phyloP scores from a whole-genome alignment of 345 rosid genomes.

The Linum lewisii region DNA sequence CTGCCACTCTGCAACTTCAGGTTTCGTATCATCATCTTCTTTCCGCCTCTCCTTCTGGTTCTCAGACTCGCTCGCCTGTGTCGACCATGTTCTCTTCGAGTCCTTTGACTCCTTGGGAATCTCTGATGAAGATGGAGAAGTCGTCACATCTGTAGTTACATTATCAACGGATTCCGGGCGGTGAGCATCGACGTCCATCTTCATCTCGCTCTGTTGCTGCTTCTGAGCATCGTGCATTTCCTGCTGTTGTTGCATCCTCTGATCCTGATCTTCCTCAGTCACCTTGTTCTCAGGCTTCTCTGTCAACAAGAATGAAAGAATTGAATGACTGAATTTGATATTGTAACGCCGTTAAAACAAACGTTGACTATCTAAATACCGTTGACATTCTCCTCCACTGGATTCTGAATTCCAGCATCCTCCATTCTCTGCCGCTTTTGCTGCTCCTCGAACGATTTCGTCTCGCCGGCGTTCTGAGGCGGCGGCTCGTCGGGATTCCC shows the following conservation, averaged over 20 bases:
- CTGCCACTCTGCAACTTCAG: conserved; percentile 33
- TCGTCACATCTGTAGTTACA: no score
- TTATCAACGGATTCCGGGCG: no score
- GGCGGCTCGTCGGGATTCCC: no score
- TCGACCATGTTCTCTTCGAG: conserved; percentile 64
- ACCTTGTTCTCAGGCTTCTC: conserved; percentile 11
- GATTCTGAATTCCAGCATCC: conserved; percentile 34
- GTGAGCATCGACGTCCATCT: neutral
- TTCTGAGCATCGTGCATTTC: conserved; percentile 2
- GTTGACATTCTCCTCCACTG: conserved; percentile 28
- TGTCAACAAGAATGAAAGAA: no score
- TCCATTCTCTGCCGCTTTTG: conserved; percentile 35
- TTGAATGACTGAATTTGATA: no score
- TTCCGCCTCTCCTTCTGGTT: conserved; percentile 64
- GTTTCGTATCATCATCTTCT: conserved; percentile 23
- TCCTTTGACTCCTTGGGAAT: conserved; percentile 77
- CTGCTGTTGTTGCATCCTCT: conserved; percentile 19
- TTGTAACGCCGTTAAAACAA: no score
- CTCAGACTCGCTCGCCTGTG: conserved; percentile 61
- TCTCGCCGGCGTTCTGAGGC: neutral
- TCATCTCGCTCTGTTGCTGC: neutral
- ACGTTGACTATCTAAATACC: no score
- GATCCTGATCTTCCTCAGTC: conserved; percentile 18
- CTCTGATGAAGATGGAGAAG: conserved; percentile 20
- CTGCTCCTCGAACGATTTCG: conserved; percentile 25